Base-by-base conservation (phyloP, 148 eudicot species). In the Rhododendron molle region DNA sequence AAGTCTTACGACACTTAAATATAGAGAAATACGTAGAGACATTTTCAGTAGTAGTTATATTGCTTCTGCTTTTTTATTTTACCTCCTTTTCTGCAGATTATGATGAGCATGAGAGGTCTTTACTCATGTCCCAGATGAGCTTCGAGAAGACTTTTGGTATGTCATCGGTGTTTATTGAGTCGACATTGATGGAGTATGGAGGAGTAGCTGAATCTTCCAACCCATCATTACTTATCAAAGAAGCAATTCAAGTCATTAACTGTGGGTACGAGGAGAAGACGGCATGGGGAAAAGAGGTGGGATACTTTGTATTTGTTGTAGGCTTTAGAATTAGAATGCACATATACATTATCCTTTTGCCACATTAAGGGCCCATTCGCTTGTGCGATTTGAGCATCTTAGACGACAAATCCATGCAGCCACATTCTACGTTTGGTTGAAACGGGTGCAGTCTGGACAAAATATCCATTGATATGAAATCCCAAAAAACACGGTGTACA, bases 241-340 rank as follows among this genome's bases (percentile, higher is more conserved):
- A 97, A 93, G 98, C 99, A 52, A 97, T 97, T 81, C 99, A 97
- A 80, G 98, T 97, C 83, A 97, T 97, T 86, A 90, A 98, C 87
- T 97, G 98, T 71, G 98, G 99, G 60, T 97, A 97, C 62, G 99
- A 97, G 89, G 99, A 95, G 86, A 97, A 95, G 92, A 97, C 99
- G 67, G 96, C 99, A 21, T 97, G 99, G 99, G 99, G 98, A 14
- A 97, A 97, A 90, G 98, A 97, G 98, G 98, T 97, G 47, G 47
- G 80, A 28, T 16, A 5, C 20, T 21, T 72, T 32, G 34, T 72
- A 81, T 34, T 18, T 32, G 13, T 30, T 49, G 62, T 47, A 79
- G 69, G 69, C 69, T 62, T 62, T 7, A 62, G 58, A 79, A 47
- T 77, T 77, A 43, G 79, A 78, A 32, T 46, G 15, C 43, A 38